These are phyloP conservation scores for Russula sp. DNA, from an alignment of 768 basidiomycete genomes.

Conservation along the genomic window DNA sequence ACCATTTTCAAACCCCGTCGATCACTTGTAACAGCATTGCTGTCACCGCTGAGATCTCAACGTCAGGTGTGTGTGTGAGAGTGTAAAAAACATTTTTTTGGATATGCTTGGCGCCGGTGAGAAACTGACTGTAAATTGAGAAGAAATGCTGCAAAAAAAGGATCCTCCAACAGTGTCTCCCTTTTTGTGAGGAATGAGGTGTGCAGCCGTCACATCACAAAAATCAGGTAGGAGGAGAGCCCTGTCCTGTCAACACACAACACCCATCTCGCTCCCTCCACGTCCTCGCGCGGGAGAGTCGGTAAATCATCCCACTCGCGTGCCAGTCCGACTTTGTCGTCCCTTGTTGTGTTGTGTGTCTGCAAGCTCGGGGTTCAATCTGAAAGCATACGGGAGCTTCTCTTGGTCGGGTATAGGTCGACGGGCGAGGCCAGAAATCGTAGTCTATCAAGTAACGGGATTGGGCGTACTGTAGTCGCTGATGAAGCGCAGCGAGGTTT, in stretches of 20 bases:
- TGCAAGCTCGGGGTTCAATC: background rate
- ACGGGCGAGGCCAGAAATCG: background rate
- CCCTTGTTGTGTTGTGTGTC: too few species aligned
- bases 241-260: background rate
- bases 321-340: background rate
- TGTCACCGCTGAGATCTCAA: too few species aligned
- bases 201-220: too few species aligned
- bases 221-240: background rate
- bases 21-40: too few species aligned
- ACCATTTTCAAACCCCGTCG: too few species aligned
- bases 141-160: background rate
- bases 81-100: background rate
- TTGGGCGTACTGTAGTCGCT: too few species aligned
- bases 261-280: background rate
- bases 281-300: too few species aligned
- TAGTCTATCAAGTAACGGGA: background rate
- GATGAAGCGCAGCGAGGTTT: too few species aligned
- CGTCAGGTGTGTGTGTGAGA: too few species aligned
- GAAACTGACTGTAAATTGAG: background rate
- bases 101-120: background rate
- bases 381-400: background rate
- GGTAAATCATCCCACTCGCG: background rate
- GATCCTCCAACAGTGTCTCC: background rate
- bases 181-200: background rate
- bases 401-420: background rate